Evolutionary conservation across 179 eudicot species (phyloP).

Genomic region (Carnegiea gigantea): DNA sequence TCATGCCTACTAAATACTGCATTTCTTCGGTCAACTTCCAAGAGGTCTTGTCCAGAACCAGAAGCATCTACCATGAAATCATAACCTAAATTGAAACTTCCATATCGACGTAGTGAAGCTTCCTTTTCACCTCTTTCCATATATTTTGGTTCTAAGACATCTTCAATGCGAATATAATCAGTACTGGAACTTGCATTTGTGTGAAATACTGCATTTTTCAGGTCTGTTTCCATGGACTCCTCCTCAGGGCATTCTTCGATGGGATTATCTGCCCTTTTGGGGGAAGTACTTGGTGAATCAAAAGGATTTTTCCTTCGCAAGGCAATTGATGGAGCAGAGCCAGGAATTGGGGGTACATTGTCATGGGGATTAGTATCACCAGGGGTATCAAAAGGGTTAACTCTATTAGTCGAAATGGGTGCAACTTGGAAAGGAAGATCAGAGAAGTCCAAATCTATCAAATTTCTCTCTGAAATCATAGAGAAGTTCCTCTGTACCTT

Average conservation of each 20-base stretch:
- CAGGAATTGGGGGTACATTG: conserved; percentile 58
- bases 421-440: conserved; percentile 55
- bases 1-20: conserved; percentile 60
- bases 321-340: conserved; percentile 73
- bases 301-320: conserved; percentile 32
- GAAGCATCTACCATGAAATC: conserved; percentile 19
- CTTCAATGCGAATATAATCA: background rate
- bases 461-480: conserved; percentile 54
- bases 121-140: conserved; percentile 34
- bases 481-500: conserved; percentile 52
- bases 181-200: conserved; percentile 21
- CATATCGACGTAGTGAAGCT: conserved; percentile 54
- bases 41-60: conserved; percentile 4
- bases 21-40: conserved; percentile 36
- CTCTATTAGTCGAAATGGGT: conserved; percentile 54
- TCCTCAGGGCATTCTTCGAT: conserved; percentile 30
- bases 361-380: conserved; percentile 31
- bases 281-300: background rate
- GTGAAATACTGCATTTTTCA: conserved; percentile 14
- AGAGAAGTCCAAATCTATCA: conserved; percentile 63
- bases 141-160: conserved; percentile 14
- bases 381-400: conserved; percentile 63
- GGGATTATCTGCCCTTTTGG: conserved; percentile 26
- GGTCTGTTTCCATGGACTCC: conserved; percentile 33
- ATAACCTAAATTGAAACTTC: conserved; percentile 46